Base-by-base conservation (phyloP, 2,329 filamentous ascomycete species). In the Verticillium isaacii region DNA sequence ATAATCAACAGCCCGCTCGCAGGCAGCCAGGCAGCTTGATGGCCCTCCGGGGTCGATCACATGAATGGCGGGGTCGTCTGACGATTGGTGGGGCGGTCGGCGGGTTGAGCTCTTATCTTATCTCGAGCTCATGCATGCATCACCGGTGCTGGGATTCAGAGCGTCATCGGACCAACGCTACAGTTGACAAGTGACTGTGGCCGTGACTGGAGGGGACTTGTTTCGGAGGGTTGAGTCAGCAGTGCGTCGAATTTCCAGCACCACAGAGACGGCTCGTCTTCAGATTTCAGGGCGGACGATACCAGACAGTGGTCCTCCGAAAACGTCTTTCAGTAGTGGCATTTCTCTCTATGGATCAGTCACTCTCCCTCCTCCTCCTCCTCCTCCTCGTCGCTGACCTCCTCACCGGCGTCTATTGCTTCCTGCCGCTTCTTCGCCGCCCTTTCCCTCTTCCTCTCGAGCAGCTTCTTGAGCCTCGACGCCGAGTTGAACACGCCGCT, bases 401-500 rank as follows among this genome's bases (percentile, higher is more conserved):
- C 80, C 64, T 83, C 82, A 1, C 80, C 81, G 1, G 77, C 78
- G 25, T 82, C 82, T 32, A 81, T 77, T 3, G 80, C 82, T 64
- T 80, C 81, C 65, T 82, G 80, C 64, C 83, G 82, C 72, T 79
- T 82, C 74, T 79, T 86, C 14, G 83, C 84, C 58, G 82, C 84
- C 61, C 86, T 78, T 62, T 86, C 84, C 66, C 79, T 82, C 74
- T 92, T 92, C 78, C 83, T 88, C 25, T 93, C 90, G 62, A 98
- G 74, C 66, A 98, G 73, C 73, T 90, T 91, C 72, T 89, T 90
- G 68, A 98, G 72, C 67, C 89, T 90, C 79, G 92, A 96, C 1
- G 93, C 93, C 3, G 86, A 84, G 72, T 96, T 97, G 71, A 98
- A 98, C 0, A 96, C 91, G 1, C 95, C 95, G 34, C 89, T 89